phyloP scores from a whole-genome alignment of 2,329 filamentous ascomycete genomes.

The Exophiala spinifera region DNA sequence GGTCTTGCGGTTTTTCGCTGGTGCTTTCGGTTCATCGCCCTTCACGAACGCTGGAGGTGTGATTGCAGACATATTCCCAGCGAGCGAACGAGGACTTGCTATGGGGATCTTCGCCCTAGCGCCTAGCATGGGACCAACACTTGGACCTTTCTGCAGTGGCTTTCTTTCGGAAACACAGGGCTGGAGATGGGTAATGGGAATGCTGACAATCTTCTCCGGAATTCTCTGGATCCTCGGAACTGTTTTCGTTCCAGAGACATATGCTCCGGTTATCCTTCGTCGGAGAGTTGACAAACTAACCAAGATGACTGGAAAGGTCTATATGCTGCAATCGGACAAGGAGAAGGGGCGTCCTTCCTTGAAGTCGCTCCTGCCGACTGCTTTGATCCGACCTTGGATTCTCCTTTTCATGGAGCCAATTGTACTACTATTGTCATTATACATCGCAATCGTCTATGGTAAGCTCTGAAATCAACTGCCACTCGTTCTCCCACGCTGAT shows the following conservation, averaged over 20 bases:
- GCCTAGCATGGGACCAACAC: constrained; percentile 64
- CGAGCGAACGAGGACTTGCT: constrained; percentile 54
- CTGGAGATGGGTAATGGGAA: constrained; percentile 67
- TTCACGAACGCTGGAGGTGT: constrained; percentile 61
- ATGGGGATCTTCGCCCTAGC: constrained; percentile 64
- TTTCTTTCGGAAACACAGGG: constrained; percentile 63
- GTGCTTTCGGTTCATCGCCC: constrained; percentile 59
- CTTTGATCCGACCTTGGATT: constrained; percentile 64
- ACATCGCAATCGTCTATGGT: constrained; percentile 53
- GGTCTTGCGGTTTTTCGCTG: constrained; percentile 65
- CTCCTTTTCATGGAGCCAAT: constrained; percentile 70
- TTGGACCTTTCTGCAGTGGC: constrained; percentile 64
- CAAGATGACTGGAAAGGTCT: constrained; percentile 54
- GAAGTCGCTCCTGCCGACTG: constrained; percentile 52
- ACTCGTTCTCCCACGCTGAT: constrained; percentile 52
- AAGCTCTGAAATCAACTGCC: constrained; percentile 44
- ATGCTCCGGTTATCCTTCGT: constrained; percentile 55
- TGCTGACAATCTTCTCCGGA: constrained; percentile 63
- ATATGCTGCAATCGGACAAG: constrained; percentile 53
- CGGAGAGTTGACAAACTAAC: constrained; percentile 52
- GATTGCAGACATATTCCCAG: constrained; percentile 59
- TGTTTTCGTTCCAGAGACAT: constrained; percentile 58
- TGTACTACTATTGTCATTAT: constrained; percentile 60
- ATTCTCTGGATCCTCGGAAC: constrained; percentile 56
- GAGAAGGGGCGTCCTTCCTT: constrained; percentile 44